Evolutionary conservation across 2,329 filamentous ascomycete species (phyloP).

Genomic region (Stagonosporopsis vannaccii): DNA sequence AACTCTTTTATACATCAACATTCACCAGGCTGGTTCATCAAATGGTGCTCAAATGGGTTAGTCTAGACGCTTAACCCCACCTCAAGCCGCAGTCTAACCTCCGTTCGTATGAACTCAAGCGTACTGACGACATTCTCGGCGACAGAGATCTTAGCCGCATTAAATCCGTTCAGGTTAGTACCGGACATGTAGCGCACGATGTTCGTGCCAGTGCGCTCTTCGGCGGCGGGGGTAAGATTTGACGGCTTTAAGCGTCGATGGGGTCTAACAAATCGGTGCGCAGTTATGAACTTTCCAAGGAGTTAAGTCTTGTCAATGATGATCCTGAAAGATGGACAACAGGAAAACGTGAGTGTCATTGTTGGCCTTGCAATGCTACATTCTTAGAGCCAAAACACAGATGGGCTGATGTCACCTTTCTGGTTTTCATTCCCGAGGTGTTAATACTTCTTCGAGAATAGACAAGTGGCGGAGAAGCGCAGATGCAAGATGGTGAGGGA

Average conservation of each 20-base stretch:
- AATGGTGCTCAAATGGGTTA: not conserved
- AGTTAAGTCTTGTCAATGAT: not conserved
- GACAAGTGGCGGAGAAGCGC: not conserved
- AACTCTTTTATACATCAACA: not conserved
- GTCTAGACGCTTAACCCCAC: not conserved
- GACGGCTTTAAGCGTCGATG: not conserved
- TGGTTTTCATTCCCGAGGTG: not conserved
- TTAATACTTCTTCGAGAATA: not conserved
- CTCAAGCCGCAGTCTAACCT: conserved; percentile 8
- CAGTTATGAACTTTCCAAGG: not conserved
- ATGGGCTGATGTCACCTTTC: not conserved
- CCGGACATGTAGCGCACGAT: not conserved
- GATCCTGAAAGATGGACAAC: not conserved
- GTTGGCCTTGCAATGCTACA: not conserved
- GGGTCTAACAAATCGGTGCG: not conserved
- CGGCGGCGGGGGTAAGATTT: not conserved
- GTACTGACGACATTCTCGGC: conserved; percentile 2
- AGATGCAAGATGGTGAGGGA: not conserved
- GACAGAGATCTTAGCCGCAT: conserved; percentile 3
- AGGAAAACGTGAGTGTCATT: not conserved
- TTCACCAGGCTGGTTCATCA: not conserved
- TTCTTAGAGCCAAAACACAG: not conserved
- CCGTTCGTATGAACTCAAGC: conserved; percentile 3
- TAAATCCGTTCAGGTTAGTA: conserved; percentile 5
- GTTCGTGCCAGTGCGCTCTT: not conserved